Evolutionary conservation across 441 rosid species (phyloP).

Genomic region (Mallotus japonicus): DNA sequence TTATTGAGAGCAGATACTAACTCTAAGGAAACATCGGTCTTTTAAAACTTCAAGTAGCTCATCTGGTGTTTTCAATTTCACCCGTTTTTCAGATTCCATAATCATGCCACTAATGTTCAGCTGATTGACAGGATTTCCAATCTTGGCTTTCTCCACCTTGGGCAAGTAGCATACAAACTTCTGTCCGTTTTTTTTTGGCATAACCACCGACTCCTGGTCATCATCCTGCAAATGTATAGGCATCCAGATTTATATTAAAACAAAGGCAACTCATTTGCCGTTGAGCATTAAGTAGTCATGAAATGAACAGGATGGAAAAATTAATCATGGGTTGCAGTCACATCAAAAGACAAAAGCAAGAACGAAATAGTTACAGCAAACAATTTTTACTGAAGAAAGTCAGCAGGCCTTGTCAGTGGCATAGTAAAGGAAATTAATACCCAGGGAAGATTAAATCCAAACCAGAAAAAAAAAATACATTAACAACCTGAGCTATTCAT

Average conservation of each 20-base stretch:
- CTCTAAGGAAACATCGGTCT: slow-evolving; percentile 63
- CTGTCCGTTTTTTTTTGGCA: slow-evolving; percentile 64
- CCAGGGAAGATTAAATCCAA: not conserved
- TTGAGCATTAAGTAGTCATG: not conserved
- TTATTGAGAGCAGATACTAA: slow-evolving; percentile 29
- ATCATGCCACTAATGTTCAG: slow-evolving; percentile 68
- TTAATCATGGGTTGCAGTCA: not conserved
- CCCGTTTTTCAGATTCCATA: slow-evolving; percentile 67
- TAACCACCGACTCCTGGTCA: slow-evolving; percentile 67
- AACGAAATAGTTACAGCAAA: not conserved
- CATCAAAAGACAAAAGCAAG: not conserved
- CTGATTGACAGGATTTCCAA: slow-evolving; percentile 43
- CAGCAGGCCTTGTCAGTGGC: not conserved
- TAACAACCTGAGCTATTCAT: not conserved
- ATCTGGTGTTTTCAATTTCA: slow-evolving; percentile 84
- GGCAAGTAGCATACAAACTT: slow-evolving; percentile 72
- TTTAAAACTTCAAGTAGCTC: slow-evolving; percentile 72
- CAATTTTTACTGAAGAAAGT: not conserved
- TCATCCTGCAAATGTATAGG: slow-evolving; percentile 50
- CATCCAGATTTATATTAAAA: not conserved
- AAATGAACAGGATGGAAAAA: not conserved
- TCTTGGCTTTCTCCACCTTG: slow-evolving; percentile 61
- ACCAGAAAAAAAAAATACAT: not conserved
- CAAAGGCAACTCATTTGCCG: not conserved
- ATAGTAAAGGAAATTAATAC: not conserved